Base-by-base conservation (phyloP, 768 basidiomycete species). In the Macrolepiota dolichaula region DNA sequence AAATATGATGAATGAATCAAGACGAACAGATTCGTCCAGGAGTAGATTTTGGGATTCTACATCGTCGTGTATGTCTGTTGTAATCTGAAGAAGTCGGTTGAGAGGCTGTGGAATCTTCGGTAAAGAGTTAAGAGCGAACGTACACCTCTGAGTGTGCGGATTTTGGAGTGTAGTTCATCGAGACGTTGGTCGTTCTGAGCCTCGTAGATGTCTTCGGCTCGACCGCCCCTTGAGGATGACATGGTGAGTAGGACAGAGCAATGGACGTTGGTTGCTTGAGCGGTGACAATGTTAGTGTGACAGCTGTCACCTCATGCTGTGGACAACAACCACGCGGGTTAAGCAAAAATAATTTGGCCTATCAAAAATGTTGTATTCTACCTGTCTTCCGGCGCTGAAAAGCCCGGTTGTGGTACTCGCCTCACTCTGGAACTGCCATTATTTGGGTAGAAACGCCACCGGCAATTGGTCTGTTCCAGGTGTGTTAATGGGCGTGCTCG, bases 31-130 rank as follows among this genome's bases (percentile, higher is more conserved):
- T 40, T 88, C 84, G 66, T 94, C 91, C 25, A 95, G 76, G 57
- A 88, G 83, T 2, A 82, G 69, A 67, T 94, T 94, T 75, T 94
- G 93, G 10, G 87, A 77, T 73, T 95, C 92, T 1, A 88, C 88
- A 67, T 94, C 93, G 63, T 85, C 83, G 70, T 95, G 81, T 40
- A 95, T 93, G 74, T 95, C 92, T 2, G 85, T 89, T 12, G 92
- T 94, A n/a, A 95, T 81, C 92, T 94, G 38, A 56, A 24, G 9
- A 47, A 44, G 19, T 12, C 25, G 42, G 32, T 17, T 11, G 37
- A 17, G 27, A 51, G 13, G 15, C 10, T 22, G 15, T 49, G 46
- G 24, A 49, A 49, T 6, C 4, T n/a, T n/a, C 13, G 17, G 46
- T 49, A 6, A 32, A 7, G 7, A 32, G 40, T 22, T 35, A 13